These are phyloP conservation scores for Gossypium davidsonii DNA, from an alignment of 441 rosid genomes.

Conservation along the genomic window DNA sequence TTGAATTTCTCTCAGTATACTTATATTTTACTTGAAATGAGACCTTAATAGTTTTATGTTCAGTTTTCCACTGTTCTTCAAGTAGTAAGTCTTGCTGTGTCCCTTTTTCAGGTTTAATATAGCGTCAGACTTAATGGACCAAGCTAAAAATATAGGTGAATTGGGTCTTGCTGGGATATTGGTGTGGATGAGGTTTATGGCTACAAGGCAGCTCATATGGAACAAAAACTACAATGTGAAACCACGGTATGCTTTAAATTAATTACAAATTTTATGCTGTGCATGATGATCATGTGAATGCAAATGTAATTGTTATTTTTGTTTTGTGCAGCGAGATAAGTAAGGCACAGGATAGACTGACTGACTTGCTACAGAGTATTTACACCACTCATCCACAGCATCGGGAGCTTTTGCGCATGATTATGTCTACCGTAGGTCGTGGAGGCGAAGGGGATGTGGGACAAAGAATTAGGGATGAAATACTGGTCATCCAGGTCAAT, in stretches of 20 bases:
- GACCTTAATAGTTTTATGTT: constrained; percentile 6
- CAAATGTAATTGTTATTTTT: constrained; percentile 8
- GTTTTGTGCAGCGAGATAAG: constrained; percentile 81
- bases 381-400: constrained; percentile 55
- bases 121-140: constrained; percentile 79
- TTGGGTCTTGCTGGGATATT: constrained; percentile 87
- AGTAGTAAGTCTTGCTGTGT: constrained; percentile 11
- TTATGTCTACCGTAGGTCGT: constrained; percentile 93
- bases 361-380: constrained; percentile 60
- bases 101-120: constrained; percentile 69
- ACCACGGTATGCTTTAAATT: constrained; percentile 63
- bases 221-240: constrained; percentile 98
- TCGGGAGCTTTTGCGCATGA: constrained; percentile 77
- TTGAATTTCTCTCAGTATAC: not conserved
- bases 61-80: constrained; percentile 13
- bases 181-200: constrained; percentile 99
- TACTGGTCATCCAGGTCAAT: constrained; percentile 88
- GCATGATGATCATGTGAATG: not conserved
- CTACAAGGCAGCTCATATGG: constrained; percentile 96
- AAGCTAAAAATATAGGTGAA: constrained; percentile 71
- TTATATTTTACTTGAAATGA: constrained; percentile 3
- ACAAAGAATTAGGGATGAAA: constrained; percentile 96
- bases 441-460: constrained; percentile 99
- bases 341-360: constrained; percentile 93
- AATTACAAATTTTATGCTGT: constrained; percentile 1